Percentiles rank a stretch among this genome's conserved stretches.
Conservation (phyloP, 371 early-diverging fungal species). For the Mortierella sp. region DNA sequence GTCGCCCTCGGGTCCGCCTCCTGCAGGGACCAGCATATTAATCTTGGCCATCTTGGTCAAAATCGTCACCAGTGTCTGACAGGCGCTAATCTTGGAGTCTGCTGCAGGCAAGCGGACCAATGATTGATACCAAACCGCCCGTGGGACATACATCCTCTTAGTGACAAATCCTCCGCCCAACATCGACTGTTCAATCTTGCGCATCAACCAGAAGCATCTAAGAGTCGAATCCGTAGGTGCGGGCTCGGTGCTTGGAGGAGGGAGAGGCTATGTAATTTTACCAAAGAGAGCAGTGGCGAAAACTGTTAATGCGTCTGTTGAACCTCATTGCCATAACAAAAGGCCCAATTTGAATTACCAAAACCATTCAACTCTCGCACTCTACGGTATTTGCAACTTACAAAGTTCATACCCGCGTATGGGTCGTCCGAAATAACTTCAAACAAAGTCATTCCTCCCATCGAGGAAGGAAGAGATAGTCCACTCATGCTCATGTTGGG, state of each 20-base stretch:
- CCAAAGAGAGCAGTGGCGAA: background rate
- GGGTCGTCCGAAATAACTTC: slow-evolving; percentile 52
- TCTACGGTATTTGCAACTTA: slow-evolving; percentile 18
- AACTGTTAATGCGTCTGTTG: background rate
- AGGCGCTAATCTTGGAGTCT: slow-evolving; percentile 53
- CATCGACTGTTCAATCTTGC: slow-evolving; percentile 58
- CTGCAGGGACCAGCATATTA: slow-evolving; percentile 37
- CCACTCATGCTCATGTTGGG: slow-evolving; percentile 28
- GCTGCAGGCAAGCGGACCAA: slow-evolving; percentile 50
- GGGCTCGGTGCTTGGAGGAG: slow-evolving; percentile 50
- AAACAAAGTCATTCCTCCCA: slow-evolving; percentile 39
- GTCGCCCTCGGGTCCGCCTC: slow-evolving; percentile 43
- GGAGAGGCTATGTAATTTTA: slow-evolving; percentile 28
- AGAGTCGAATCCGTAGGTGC: slow-evolving; percentile 55
- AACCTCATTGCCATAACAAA: background rate
- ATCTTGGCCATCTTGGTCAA: slow-evolving; percentile 36
- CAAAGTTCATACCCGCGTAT: slow-evolving; percentile 46
- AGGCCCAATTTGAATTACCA: background rate
- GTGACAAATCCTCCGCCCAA: slow-evolving; percentile 60
- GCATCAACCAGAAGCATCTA: slow-evolving; percentile 63
- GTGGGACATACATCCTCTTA: slow-evolving; percentile 59
- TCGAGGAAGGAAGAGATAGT: background rate
- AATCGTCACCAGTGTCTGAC: slow-evolving; percentile 27
- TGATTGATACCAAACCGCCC: slow-evolving; percentile 58
- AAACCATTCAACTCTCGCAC: background rate